These are phyloP conservation scores for Clitopilus passeckerianus DNA, from an alignment of 768 basidiomycete genomes.

Conservation along the genomic window DNA sequence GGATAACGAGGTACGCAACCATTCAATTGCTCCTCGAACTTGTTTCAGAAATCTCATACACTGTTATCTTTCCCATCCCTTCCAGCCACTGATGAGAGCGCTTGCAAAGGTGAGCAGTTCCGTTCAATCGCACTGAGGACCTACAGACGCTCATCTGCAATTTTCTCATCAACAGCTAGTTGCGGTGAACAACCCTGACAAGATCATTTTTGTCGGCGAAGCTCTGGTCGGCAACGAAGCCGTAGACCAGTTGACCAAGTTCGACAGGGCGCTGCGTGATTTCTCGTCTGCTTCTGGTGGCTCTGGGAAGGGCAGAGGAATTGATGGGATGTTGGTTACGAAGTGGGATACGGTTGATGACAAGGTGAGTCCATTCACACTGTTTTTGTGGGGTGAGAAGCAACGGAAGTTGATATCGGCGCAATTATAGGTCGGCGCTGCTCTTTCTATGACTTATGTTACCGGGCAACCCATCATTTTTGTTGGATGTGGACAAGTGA, in stretches of 20 bases:
- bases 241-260: constrained; percentile 95
- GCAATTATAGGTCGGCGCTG: constrained; percentile 81
- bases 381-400: not conserved
- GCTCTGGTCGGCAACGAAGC: constrained; percentile 98
- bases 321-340: constrained; percentile 97
- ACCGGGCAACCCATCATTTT: constrained; percentile 98
- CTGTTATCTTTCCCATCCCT: constrained; percentile 6
- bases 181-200: constrained; percentile 91
- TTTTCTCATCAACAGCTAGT: constrained; percentile 61
- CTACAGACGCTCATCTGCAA: not conserved
- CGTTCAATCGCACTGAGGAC: not conserved
- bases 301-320: constrained; percentile 75
- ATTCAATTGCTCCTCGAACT: not conserved
- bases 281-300: constrained; percentile 71
- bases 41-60: not conserved
- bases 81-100: constrained; percentile 91
- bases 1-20: constrained; percentile 80
- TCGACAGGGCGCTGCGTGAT: constrained; percentile 89
- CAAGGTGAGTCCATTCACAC: constrained; percentile 52
- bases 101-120: constrained; percentile 73
- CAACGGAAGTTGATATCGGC: not conserved
- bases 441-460: constrained; percentile 98
- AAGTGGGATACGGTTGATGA: constrained; percentile 99
- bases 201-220: constrained; percentile 97
- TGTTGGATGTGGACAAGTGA: constrained; percentile 94